Evolutionary conservation across 768 basidiomycete genomes (phyloP).

Genomic region (Mycena metata): DNA sequence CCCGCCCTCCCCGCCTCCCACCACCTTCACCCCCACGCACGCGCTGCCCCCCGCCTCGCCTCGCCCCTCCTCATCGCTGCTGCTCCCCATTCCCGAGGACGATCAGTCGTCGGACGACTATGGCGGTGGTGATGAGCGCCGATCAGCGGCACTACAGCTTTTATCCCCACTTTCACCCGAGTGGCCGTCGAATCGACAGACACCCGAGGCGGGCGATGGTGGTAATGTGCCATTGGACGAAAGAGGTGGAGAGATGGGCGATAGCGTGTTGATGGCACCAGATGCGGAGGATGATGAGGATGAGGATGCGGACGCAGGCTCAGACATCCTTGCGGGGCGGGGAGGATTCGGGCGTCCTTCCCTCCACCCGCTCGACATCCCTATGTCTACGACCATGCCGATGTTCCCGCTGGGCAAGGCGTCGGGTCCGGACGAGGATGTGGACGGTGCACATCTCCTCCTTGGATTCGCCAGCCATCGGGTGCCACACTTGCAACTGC

Average conservation of each 20-base stretch:
- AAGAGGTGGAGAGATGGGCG: conserved; percentile 2
- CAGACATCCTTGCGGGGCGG: background rate
- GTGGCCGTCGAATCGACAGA: conserved; percentile 20
- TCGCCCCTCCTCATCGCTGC: conserved; percentile 6
- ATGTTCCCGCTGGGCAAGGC: background rate
- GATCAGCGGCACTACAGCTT: conserved; percentile 10
- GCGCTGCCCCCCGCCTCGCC: conserved; percentile 22
- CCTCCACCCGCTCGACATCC: conserved; percentile 27
- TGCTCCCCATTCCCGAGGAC: conserved; percentile 32
- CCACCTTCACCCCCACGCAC: conserved; percentile 30
- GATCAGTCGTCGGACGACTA: conserved; percentile 1
- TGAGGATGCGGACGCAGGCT: conserved; percentile 8
- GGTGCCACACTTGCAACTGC: background rate
- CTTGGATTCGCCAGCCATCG: conserved; percentile 16
- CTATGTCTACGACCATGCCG: background rate
- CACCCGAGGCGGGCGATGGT: background rate
- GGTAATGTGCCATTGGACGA: background rate
- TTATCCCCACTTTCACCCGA: conserved; percentile 38
- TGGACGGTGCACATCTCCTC: background rate
- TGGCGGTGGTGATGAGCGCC: background rate
- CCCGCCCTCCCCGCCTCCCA: conserved; percentile 30
- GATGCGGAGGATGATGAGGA: conserved; percentile 12
- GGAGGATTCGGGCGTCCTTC: conserved; percentile 18
- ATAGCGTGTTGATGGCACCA: conserved; percentile 35
- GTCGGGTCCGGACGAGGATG: background rate